phyloP scores from a whole-genome alignment of 805 yeast species.

The Geotrichum ghanense region DNA sequence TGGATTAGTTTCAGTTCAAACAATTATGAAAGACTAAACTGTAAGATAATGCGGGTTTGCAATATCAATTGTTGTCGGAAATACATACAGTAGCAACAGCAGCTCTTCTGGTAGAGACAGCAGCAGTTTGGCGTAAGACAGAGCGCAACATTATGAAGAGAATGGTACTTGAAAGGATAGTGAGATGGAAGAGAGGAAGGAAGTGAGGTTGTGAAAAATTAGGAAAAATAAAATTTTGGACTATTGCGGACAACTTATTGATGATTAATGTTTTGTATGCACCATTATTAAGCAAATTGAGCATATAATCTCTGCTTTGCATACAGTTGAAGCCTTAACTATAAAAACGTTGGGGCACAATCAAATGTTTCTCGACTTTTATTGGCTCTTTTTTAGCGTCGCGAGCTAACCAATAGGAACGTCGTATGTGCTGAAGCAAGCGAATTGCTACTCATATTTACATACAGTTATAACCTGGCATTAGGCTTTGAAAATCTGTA shows the following conservation, averaged over 20 bases:
- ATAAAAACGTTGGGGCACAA: no score
- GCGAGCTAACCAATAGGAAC: not conserved
- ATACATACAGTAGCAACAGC: constrained; percentile 20
- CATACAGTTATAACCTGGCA: no score
- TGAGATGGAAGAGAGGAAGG: not conserved
- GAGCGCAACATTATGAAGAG: constrained; percentile 26
- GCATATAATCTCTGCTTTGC: no score
- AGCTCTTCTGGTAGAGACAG: constrained; percentile 24
- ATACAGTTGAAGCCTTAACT: no score
- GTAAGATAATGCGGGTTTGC: constrained; percentile 2
- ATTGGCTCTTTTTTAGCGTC: not conserved
- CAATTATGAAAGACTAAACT: not conserved
- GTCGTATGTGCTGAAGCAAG: not conserved
- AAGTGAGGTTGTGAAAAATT: not conserved
- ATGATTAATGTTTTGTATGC: not conserved
- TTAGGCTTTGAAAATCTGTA: no score
- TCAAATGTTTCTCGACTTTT: not conserved
- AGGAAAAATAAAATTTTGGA: not conserved
- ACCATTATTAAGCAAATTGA: not conserved
- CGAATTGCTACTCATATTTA: not conserved
- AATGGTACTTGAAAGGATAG: not conserved
- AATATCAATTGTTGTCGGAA: not conserved
- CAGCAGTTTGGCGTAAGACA: constrained; percentile 30
- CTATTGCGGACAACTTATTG: not conserved
- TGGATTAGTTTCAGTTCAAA: not conserved